Evolutionary conservation across 352 stramenopile species (phyloP), one percentile per base, ranked within the genome.

Genomic region (Pythium oligandrum): DNA sequence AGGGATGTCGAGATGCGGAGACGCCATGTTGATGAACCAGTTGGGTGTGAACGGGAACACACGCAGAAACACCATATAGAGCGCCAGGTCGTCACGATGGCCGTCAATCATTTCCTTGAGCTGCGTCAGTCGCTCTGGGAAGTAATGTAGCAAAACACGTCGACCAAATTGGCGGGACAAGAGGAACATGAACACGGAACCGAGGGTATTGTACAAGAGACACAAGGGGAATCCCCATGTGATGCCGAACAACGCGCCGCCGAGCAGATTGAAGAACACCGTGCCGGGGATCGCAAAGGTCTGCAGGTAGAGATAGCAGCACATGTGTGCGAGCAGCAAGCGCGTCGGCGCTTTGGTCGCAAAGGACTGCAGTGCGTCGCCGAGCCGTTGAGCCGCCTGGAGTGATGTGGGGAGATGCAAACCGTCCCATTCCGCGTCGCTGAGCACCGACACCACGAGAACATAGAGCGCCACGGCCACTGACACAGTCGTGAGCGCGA

Each of bases 1-100:
- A 32, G 81, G 76, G 53, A 92, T 90, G 30, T 71, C 63, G 45
- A 92, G 53, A 42, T 92, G 81, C 37, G 81, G 78, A 37, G 81
- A 86, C 55, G 81, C 80, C 65, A 92, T 64, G 72, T 92, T 92
- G 69, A 92, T 87, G 50, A 92, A 92, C 81, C 81, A 92, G 57
- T 92, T 92, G 59, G 81, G 81, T 12, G 81, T 88, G 61, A 92
- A 90, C 33, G 81, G 81, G 56, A 92, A 92, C 3, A 92, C 77
- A 34, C 82, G 76, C 49, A 92, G 51, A 59, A 90, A 92, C 30
- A 90, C 64, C 73, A 90, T 88, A 64, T 92, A 92, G n/a, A 90
- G 63, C 56, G 68, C 73, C 51, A 92, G 71, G 57, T 92, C 78
- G 57, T 87, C 66, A n/a, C 78, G 71, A 48, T 92, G 78, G 3